Conservation (phyloP, 2,329 filamentous ascomycete genomes). For the Aspergillus aculeatinus region DNA sequence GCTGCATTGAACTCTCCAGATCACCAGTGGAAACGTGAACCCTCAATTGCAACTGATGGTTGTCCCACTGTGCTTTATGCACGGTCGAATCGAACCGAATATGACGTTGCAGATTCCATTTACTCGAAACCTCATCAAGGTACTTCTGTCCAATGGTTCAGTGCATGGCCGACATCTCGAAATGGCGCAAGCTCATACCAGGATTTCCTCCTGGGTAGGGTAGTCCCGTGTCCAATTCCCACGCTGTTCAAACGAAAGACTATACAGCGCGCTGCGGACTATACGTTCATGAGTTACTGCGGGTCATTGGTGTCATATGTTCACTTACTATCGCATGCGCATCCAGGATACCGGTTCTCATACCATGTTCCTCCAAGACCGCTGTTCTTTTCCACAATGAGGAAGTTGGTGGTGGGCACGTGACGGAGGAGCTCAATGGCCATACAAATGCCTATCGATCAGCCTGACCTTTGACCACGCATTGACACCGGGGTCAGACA, state of each 20-base stretch:
- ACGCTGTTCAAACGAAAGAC: slow-evolving; percentile 62
- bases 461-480: neutral
- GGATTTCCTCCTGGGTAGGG: slow-evolving; percentile 61
- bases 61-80: slow-evolving; percentile 56
- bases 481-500: neutral
- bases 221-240: slow-evolving; percentile 59
- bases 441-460: slow-evolving; percentile 50
- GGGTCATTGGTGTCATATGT: neutral
- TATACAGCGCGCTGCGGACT: slow-evolving; percentile 58
- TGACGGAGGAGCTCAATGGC: slow-evolving; percentile 57
- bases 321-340: slow-evolving; percentile 51
- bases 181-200: slow-evolving; percentile 33
- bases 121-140: slow-evolving; percentile 53
- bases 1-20: slow-evolving; percentile 55
- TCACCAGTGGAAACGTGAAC: slow-evolving; percentile 50
- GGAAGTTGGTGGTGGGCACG: slow-evolving; percentile 51
- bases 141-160: slow-evolving; percentile 41
- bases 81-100: slow-evolving; percentile 59
- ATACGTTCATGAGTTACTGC: neutral
- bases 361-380: slow-evolving; percentile 56
- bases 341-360: slow-evolving; percentile 59
- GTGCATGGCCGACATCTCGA: neutral
- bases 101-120: slow-evolving; percentile 56
- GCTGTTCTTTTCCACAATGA: slow-evolving; percentile 57
- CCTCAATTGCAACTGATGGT: slow-evolving; percentile 51